Percentiles rank a stretch among this genome's conserved stretches.
These are phyloP conservation scores for Ilyonectria mors-panacis DNA, from an alignment of 2,329 filamentous ascomycete species.

Conservation along the genomic window DNA sequence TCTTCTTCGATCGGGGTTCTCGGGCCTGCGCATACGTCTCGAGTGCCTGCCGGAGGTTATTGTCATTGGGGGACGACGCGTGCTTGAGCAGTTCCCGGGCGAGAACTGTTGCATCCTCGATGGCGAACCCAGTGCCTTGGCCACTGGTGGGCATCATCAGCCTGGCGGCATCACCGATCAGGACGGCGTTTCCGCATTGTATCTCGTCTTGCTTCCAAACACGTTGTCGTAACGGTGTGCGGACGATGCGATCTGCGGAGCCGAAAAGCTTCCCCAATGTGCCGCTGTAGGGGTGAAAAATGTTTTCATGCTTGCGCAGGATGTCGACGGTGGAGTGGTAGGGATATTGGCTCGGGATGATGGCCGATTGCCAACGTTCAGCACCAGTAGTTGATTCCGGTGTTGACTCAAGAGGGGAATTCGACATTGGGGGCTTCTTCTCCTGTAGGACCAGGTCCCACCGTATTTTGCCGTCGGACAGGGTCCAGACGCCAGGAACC, in stretches of 20 bases:
- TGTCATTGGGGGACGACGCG: background rate
- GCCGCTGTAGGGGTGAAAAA: constrained; percentile 42
- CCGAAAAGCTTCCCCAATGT: constrained; percentile 36
- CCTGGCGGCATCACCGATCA: constrained; percentile 43
- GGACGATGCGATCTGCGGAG: constrained; percentile 45
- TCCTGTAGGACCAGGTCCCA: constrained; percentile 47
- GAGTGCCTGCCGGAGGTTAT: constrained; percentile 28
- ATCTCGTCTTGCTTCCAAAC: constrained; percentile 46
- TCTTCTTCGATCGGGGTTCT: constrained; percentile 41
- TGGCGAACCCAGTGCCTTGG: constrained; percentile 46
- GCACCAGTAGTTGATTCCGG: background rate
- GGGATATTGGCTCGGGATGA: constrained; percentile 35
- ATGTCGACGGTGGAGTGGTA: constrained; percentile 27
- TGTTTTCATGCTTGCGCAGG: constrained; percentile 28
- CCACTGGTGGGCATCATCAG: constrained; percentile 47
- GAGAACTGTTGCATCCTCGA: constrained; percentile 46
- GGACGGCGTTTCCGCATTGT: constrained; percentile 36
- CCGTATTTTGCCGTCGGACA: constrained; percentile 38
- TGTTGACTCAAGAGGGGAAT: constrained; percentile 6
- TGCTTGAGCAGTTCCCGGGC: constrained; percentile 38
- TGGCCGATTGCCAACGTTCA: constrained; percentile 35
- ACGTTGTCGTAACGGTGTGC: constrained; percentile 42
- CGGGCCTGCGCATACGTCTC: constrained; percentile 40
- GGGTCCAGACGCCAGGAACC: constrained; percentile 39
- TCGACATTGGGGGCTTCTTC: constrained; percentile 26